phyloP scores from a whole-genome alignment of 352 stramenopile genomes.

The Globisporangium canariense region DNA sequence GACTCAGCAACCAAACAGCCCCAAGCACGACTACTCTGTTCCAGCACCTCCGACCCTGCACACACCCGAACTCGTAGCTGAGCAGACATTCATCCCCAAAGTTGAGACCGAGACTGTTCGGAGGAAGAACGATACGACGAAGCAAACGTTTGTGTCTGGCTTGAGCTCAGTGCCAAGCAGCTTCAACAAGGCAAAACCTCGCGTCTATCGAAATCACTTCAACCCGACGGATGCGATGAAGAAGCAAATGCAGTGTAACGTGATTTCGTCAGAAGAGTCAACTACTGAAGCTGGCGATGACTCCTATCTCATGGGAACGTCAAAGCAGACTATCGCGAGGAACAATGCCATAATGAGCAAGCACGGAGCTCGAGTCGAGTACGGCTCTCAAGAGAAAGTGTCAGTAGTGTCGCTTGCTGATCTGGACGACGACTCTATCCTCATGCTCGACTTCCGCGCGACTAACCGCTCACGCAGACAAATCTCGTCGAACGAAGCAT shows the following conservation, averaged over 20 bases:
- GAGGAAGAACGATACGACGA: background rate
- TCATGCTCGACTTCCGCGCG: constrained; percentile 43
- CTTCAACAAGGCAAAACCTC: constrained; percentile 53
- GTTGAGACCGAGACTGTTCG: background rate
- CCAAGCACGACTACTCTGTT: background rate
- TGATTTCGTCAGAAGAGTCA: constrained; percentile 34
- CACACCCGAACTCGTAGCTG: constrained; percentile 5
- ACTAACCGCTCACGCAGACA: background rate
- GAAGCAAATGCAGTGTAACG: constrained; percentile 33
- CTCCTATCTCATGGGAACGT: background rate
- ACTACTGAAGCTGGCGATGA: constrained; percentile 10
- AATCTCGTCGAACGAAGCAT: background rate
- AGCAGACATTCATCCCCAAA: constrained; percentile 10
- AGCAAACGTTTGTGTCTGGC: constrained; percentile 23
- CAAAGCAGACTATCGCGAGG: background rate
- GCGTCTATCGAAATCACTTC: constrained; percentile 40
- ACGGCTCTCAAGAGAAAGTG: constrained; percentile 32
- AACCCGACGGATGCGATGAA: constrained; percentile 25
- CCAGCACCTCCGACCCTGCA: background rate
- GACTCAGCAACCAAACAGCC: background rate
- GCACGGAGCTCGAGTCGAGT: background rate
- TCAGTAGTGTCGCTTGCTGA: constrained; percentile 47
- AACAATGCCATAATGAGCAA: background rate
- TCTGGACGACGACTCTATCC: constrained; percentile 36
- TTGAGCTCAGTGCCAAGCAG: constrained; percentile 56